phyloP scores from a whole-genome alignment of 768 basidiomycete species.

The Calocybe indica region DNA sequence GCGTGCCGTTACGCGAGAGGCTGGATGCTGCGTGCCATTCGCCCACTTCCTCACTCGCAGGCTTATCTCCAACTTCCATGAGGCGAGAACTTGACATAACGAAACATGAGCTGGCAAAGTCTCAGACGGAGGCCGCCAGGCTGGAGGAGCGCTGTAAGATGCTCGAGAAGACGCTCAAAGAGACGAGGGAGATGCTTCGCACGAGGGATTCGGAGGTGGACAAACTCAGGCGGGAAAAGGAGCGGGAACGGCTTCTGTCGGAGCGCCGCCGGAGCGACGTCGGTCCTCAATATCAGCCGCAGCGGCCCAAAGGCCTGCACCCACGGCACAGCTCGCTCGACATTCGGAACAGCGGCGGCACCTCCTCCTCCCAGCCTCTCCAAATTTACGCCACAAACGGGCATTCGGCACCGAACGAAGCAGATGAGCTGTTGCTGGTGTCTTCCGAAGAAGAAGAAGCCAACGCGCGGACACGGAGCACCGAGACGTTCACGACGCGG shows the following conservation, averaged over 20 bases:
- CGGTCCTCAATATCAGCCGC: slow-evolving; percentile 15
- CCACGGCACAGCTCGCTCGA: slow-evolving; percentile 24
- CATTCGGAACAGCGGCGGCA: slow-evolving; percentile 20
- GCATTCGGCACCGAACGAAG: slow-evolving; percentile 10
- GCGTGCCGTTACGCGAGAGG: slow-evolving; percentile 40
- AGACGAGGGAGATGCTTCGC: slow-evolving; percentile 55
- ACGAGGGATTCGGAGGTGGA: slow-evolving; percentile 58
- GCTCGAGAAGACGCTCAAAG: slow-evolving; percentile 59
- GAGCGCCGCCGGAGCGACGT: slow-evolving; percentile 25
- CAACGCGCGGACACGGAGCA: slow-evolving; percentile 48
- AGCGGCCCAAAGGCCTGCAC: slow-evolving; percentile 9
- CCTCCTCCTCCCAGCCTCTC: no score
- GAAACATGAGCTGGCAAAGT: slow-evolving; percentile 48
- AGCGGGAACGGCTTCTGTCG: slow-evolving; percentile 25
- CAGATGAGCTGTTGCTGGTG: slow-evolving; percentile 10
- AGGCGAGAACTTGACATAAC: slow-evolving; percentile 53
- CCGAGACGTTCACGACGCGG: slow-evolving; percentile 67
- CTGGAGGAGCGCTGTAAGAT: slow-evolving; percentile 57
- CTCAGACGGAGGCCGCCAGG: slow-evolving; percentile 46
- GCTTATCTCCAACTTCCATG: slow-evolving; percentile 34
- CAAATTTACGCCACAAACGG: slow-evolving; percentile 6
- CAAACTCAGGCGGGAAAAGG: slow-evolving; percentile 34
- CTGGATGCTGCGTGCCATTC: slow-evolving; percentile 41
- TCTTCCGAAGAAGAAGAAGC: slow-evolving; percentile 37
- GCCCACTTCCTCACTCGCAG: slow-evolving; percentile 36